Conservation (phyloP, 2,329 filamentous ascomycete species). For the Cercospora janseana region DNA sequence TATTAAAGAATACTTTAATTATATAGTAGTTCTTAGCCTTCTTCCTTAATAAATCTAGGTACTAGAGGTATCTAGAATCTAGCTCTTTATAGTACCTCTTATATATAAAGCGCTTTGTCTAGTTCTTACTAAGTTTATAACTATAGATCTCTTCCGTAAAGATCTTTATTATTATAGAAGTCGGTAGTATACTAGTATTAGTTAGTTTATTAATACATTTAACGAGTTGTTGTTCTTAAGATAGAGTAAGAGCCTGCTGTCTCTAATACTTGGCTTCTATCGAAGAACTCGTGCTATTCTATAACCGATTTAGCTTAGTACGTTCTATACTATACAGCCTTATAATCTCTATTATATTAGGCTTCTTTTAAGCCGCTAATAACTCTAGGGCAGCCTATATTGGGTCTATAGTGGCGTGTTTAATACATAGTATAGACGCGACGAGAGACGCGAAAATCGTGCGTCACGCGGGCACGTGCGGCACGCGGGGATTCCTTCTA, state of each 20-base stretch:
- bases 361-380: not conserved
- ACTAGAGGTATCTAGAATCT: not conserved
- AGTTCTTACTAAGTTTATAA: not conserved
- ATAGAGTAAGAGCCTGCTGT: not conserved
- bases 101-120: not conserved
- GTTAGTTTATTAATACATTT: not conserved
- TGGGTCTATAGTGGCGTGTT: conserved; percentile 1
- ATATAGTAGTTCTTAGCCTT: not conserved
- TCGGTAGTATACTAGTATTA: not conserved
- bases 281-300: not conserved
- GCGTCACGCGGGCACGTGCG: not conserved
- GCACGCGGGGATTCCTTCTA: too few relatives aligned
- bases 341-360: not conserved
- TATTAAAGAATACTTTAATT: not conserved
- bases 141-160: not conserved
- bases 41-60: not conserved
- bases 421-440: not conserved
- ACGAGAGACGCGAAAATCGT: not conserved
- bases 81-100: not conserved
- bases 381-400: not conserved
- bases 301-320: not conserved
- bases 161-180: not conserved
- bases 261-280: not conserved
- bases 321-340: not conserved
- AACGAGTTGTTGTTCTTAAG: not conserved